Percentiles rank a stretch among this genome's conserved stretches.
These are phyloP conservation scores for Yamadazyma aaseri DNA, from an alignment of 1,139 yeast genomes.

Conservation along the genomic window DNA sequence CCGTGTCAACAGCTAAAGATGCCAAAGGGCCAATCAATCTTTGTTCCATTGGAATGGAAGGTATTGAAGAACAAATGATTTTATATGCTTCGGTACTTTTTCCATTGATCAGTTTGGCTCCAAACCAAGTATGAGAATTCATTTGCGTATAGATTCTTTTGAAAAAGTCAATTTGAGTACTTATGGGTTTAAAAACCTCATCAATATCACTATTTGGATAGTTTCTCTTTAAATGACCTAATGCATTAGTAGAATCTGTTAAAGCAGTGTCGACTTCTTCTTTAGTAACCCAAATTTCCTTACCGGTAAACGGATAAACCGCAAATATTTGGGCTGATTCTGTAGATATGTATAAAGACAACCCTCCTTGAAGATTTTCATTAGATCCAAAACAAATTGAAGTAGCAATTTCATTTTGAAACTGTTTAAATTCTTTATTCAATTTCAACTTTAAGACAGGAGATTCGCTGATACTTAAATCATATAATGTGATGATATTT, in stretches of 20 bases:
- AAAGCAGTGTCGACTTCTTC: conserved; percentile 23
- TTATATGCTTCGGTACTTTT: not conserved
- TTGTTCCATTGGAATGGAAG: not conserved
- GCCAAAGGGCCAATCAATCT: conserved; percentile 15
- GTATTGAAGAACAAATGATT: no score
- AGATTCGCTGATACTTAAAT: conserved; percentile 24
- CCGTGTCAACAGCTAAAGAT: conserved; percentile 12
- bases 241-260: conserved; percentile 22
- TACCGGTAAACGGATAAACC: conserved; percentile 32
- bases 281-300: conserved; percentile 18
- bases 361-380: conserved; percentile 27
- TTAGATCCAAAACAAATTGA: conserved; percentile 40
- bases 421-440: conserved; percentile 9
- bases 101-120: conserved; percentile 2
- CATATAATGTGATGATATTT: conserved; percentile 26
- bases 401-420: conserved; percentile 19
- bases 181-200: not conserved
- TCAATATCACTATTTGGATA: conserved; percentile 12
- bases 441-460: conserved; percentile 29
- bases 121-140: not conserved
- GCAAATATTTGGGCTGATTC: conserved; percentile 25
- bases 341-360: conserved; percentile 36
- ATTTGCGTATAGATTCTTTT: conserved; percentile 1
- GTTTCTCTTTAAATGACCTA: conserved; percentile 18
- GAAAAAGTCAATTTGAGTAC: conserved; percentile 6